phyloP scores from a whole-genome alignment of 2,329 filamentous ascomycete species.

The Fusarium tjaetaba region DNA sequence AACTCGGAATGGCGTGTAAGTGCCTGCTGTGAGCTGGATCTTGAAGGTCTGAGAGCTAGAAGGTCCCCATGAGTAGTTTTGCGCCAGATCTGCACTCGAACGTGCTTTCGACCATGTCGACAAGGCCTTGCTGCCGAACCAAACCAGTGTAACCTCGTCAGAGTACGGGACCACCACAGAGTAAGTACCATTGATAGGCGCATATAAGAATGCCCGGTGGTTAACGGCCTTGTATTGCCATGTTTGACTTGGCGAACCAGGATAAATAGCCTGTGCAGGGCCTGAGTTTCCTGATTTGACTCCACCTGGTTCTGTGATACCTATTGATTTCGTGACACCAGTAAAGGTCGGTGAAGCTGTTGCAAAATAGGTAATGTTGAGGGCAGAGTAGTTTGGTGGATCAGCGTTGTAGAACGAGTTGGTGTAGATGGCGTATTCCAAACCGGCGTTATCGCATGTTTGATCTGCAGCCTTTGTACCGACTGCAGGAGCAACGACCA shows the following conservation, averaged over 20 bases:
- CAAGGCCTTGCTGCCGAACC: not conserved
- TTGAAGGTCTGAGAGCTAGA: not conserved
- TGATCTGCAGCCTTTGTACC: constrained; percentile 1
- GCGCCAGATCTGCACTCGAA: not conserved
- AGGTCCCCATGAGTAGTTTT: not conserved
- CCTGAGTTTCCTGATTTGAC: not conserved
- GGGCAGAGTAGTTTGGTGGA: not conserved
- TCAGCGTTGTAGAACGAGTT: not conserved
- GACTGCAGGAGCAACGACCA: not conserved
- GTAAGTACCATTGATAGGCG: not conserved
- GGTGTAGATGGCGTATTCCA: not conserved
- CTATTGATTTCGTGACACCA: not conserved
- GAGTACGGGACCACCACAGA: not conserved
- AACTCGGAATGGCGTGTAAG: not conserved
- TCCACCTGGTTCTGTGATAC: not conserved
- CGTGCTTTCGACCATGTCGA: not conserved
- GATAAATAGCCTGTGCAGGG: not conserved
- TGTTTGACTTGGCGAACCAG: not conserved
- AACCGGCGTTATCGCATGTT: not conserved
- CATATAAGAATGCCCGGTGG: not conserved
- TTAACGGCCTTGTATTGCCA: constrained; percentile 2
- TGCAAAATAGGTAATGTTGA: not conserved
- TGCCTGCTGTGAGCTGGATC: not conserved
- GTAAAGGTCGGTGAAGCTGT: not conserved
- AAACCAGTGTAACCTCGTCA: not conserved